Evolutionary conservation across 83 land plant genomes (phyloP), one percentile per base, ranked within the genome.

Genomic region (Isoetes engelmannii): DNA sequence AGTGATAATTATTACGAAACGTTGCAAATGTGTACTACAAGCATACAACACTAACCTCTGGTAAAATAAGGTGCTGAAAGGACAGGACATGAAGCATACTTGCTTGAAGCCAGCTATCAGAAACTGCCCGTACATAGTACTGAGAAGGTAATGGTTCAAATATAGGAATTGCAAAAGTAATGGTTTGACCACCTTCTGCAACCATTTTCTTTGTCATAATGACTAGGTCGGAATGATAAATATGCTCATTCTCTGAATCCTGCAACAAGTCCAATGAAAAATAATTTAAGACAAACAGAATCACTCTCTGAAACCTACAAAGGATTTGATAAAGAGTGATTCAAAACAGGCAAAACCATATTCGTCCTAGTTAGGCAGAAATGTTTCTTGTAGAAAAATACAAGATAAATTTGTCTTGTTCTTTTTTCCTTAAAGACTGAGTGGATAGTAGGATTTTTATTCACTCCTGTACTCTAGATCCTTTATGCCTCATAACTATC

Each of bases 91-190:
- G 85, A 13, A 90, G 75, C 21, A 86, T 63, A 64, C 84, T 89
- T 44, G 97, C 83, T 42, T 90, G 89, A 64, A 94, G 66, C 99
- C 99, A 94, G 45, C 86, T 88, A 78, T 94, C 99, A 55, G 99
- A 94, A 66, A 94, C 78, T n/a, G 93, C 90, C 53, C 83, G 84
- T 65, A 94, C 81, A 58, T 81, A 90, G 59, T 94, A 94, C 56
- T 94, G 99, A 6, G 97, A 82, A 60, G 99, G 99, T 59, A 89
- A 85, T 4, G 99, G 99, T 67, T 94, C 99, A 81, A 90, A 94
- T 54, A 94, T 90, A 42, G 99, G 99, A 37, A 94, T 85, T 6
- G 97, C 90, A 47, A 94, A 94, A 8, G 88, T 74, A 4, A 94
- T 68, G 65, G 84, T 88, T 45, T 88, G 99, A 44, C 84, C 80